Evolutionary conservation across 805 yeast genomes (phyloP), one percentile per base, ranked within the genome.

Genomic region (Zygosaccharomyces lentus): DNA sequence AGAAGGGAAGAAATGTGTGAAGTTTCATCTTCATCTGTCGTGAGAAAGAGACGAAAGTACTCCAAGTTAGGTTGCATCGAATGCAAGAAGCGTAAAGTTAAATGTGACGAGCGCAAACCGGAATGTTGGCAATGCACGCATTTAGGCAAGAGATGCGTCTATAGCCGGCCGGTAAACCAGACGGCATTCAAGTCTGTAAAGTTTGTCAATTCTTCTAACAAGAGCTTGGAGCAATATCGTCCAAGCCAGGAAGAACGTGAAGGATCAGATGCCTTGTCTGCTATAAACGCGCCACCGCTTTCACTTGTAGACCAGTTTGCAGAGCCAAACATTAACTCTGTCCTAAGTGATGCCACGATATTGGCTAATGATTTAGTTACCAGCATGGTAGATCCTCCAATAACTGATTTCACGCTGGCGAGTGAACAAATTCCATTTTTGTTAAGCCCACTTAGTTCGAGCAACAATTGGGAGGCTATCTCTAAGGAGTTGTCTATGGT

Each of bases 11-110:
- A 27, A 13, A 38, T 38, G 41, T 25, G 4, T 12, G 34, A 38
- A 2, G 10, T 13, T 19, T 17, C 13, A 27, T 10, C n/a, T 23
- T 17, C 41, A 3, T 19, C 15, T 5, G 25, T 23, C 16, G 9
- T 19, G 9, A 34, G 41, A 10, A 46, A 46, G 29, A 46, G 34
- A 21, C 25, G 50, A 15, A 34, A 35, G 40, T 42, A 50, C n/a
- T 38, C 52, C 8, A 43, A 40, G 24, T 25, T 35, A 27, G 53
- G 53, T 2, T 52, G 55, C 24, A 34, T 35, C 6, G 53, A 50
- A 39, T 52, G 55, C 24, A 52, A 52, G 31, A 43, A 49, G 38
- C 41, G 51, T 29, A 50, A 50, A 34, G 49, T 52, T 10, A 52
- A 52, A 36, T 52, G 56, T 25, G 51, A 47, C 40, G 46, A 52